Evolutionary conservation across 2,329 filamentous ascomycete genomes (phyloP), one percentile per base, ranked within the genome.

Genomic region (Pseudovirgaria hyperparasitica): DNA sequence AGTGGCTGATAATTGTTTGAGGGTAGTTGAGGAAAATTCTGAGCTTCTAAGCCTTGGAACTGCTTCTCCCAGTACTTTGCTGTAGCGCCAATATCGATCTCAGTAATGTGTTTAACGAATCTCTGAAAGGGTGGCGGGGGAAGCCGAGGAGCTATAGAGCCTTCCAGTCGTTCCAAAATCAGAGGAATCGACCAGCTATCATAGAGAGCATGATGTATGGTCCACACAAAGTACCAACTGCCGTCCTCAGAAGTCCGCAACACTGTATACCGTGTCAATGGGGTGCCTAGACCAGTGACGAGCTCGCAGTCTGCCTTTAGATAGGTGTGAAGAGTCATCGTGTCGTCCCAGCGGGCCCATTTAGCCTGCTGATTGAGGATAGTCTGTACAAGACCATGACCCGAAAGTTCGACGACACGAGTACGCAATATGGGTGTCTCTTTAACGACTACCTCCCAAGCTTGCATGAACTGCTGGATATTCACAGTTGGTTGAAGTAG

Each of bases 201-300:
- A 19, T 49, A 51, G 6, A 48, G 28, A 2, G 40, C 44, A 28
- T 52, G 48, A 25, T 51, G 48, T 10, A 46, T 26, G 4, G 39
- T 46, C 40, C 40, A 43, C 28, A 41, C 35, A 27, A 49, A 31
- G 27, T 41, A 42, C 13, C 23, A 12, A 9, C 33, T 25, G 7
- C 21, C 30, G 22, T 17, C n/a, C n/a, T n/a, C n/a, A n/a, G n/a
- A n/a, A 30, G 33, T 16, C 11, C 29, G 25, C 16, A 65, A 46
- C 9, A 67, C 40, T 4, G 56, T 60, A 27, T 60, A 67, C 6
- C 62, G 56, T 3, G 62, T 55, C 6, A 68, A 50, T 3, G 60
- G 52, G 28, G 45, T 14, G 9, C 26, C 29, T 10, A 31, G 58
- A 6, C 62, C 62, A 27, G 26, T 30, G 13, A 20, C 15, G 12